phyloP scores from a whole-genome alignment of 495 filamentous ascomycete species.

The Penicillium crystallinum region DNA sequence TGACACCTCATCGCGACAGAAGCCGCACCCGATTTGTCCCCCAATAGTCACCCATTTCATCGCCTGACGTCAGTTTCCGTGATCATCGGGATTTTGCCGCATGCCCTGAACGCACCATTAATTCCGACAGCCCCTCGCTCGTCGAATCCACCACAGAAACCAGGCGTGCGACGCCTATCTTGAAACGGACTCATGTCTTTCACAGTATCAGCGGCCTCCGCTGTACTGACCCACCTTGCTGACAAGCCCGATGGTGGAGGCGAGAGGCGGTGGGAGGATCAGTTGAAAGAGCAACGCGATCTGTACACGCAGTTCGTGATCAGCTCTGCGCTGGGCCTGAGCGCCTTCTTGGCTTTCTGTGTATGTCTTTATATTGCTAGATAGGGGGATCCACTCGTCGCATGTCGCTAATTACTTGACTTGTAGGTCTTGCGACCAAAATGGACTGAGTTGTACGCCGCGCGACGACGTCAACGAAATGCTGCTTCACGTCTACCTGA shows the following conservation, averaged over 20 bases:
- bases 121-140: constrained; percentile 7
- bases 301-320: constrained; percentile 55
- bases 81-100: constrained; percentile 6
- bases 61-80: constrained; percentile 29
- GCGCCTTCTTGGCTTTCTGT: constrained; percentile 61
- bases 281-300: constrained; percentile 44
- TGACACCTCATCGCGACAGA: neutral
- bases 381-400: neutral
- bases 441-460: constrained; percentile 91
- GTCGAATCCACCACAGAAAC: neutral
- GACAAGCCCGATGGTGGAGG: constrained; percentile 18
- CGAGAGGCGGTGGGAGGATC: constrained; percentile 29
- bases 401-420: neutral
- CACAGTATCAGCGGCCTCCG: constrained; percentile 24
- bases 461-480: constrained; percentile 66
- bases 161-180: neutral
- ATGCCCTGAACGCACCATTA: constrained; percentile 16
- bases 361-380: constrained; percentile 30
- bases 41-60: neutral
- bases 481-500: constrained; percentile 72
- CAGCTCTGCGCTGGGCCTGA: constrained; percentile 51
- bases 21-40: neutral
- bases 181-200: constrained; percentile 28
- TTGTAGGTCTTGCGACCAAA: constrained; percentile 70
- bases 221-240: constrained; percentile 22